Percentiles rank a stretch among this genome's conserved stretches.
Conservation (phyloP, 2,329 filamentous ascomycete genomes). For the Penicillium sp. region DNA sequence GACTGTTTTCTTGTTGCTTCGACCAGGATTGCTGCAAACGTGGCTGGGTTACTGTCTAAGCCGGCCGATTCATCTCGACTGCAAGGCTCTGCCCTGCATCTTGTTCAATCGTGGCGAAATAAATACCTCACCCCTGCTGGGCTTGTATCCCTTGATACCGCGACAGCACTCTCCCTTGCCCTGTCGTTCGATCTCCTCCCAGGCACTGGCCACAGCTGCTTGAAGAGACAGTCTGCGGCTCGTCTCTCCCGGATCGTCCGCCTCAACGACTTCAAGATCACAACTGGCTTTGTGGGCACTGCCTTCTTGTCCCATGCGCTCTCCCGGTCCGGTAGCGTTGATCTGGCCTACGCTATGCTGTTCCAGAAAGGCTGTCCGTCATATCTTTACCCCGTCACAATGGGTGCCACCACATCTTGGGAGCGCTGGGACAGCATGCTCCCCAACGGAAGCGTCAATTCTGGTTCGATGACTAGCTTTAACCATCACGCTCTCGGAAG, state of each 20-base stretch:
- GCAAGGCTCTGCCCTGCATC: neutral
- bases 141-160: conserved; percentile 6
- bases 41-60: conserved; percentile 2
- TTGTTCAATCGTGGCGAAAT: neutral
- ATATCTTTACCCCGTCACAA: conserved; percentile 14
- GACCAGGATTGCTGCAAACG: conserved; percentile 32
- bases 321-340: conserved; percentile 18
- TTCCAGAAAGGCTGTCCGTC: conserved; percentile 27
- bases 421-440: conserved; percentile 46
- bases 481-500: conserved; percentile 46
- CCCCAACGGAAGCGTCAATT: conserved; percentile 39
- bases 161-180: conserved; percentile 5
- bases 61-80: conserved; percentile 1
- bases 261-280: conserved; percentile 31
- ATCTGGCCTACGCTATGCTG: conserved; percentile 43
- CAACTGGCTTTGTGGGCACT: conserved; percentile 39
- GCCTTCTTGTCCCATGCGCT: conserved; percentile 31
- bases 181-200: conserved; percentile 11
- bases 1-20: conserved; percentile 10
- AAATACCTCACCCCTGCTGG: conserved; percentile 5
- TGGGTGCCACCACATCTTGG: conserved; percentile 44
- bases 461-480: conserved; percentile 44
- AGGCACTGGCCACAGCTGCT: conserved; percentile 45
- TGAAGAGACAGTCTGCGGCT: conserved; percentile 14
- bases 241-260: conserved; percentile 14